Base-by-base conservation (phyloP, 495 filamentous ascomycete genomes). In the Aspergillus bridgeri region DNA sequence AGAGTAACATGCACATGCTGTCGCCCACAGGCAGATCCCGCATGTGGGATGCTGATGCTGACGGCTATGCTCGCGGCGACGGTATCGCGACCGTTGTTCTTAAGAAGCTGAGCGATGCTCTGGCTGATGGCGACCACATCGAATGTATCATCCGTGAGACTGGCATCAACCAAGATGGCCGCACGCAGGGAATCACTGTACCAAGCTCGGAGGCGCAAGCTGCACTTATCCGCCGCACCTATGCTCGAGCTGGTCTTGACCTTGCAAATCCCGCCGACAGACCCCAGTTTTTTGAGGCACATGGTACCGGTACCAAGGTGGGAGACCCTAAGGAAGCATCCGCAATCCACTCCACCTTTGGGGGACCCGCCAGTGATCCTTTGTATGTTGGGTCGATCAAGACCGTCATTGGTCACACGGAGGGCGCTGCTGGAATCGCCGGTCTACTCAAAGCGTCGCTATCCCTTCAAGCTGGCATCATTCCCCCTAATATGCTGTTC, bases 401-500 rank as follows among this genome's bases (percentile, higher is more conserved):
- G 61, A 83, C 80, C 0, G 67, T 84, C 2, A 71, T 85, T 50
- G 83, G 84, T 15, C 82, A 85, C 59, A 80, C 76, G 0, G 83
- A 85, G 53, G 68, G 65, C 19, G 47, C 57, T 2, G 73, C 70
- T 0, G 69, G 66, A 8, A 51, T 77, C 0, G 70, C 70, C 19
- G 60, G 63, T 9, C 15, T 75, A 0, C 42, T 73, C 9, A 67
- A 69, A 46, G 58, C 53, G 0, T 72, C 78, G 0, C 59, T 80
- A 19, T 73, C 77, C 6, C 65, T 89, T 43, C 70, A 77, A 55
- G 63, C 83, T 42, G 60, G 56, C 6, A 44, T 65, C 0, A 72
- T 87, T 15, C 79, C 83, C 0, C 81, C 84, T 0, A 88, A 86
- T 53, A 54, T 86, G 4, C 75, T 75, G 11, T 76, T 86, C 22